Evolutionary conservation across 1,284 basidiomycete genomes (phyloP).

Genomic region (Crucibulum parvulum): DNA sequence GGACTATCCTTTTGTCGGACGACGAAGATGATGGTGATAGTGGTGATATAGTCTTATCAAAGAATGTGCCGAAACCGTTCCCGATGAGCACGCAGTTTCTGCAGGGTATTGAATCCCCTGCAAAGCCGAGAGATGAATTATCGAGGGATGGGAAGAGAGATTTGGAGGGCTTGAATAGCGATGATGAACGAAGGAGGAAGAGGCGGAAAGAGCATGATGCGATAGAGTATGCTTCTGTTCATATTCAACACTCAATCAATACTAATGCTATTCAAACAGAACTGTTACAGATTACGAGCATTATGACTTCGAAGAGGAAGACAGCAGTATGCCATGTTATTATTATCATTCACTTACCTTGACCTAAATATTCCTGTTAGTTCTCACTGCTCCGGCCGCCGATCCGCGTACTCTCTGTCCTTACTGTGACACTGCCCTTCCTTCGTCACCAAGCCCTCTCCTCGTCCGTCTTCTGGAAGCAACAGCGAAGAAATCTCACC

Average conservation of each 20-base stretch:
- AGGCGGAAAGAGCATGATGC: slow-evolving; percentile 38
- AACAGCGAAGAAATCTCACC: slow-evolving; percentile 56
- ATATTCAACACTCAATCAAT: neutral
- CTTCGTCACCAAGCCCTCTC: slow-evolving; percentile 63
- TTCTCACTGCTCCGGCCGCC: slow-evolving; percentile 12
- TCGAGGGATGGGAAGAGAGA: slow-evolving; percentile 39
- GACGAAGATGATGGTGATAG: slow-evolving; percentile 2
- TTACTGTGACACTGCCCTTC: slow-evolving; percentile 77
- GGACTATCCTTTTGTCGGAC: neutral
- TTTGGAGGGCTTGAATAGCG: slow-evolving; percentile 38
- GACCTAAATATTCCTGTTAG: no score
- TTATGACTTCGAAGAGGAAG: neutral
- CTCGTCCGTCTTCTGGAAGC: slow-evolving; percentile 60
- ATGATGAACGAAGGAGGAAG: slow-evolving; percentile 29
- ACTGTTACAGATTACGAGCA: neutral
- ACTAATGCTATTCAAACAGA: neutral
- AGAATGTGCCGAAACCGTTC: slow-evolving; percentile 43
- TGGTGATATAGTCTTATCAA: neutral
- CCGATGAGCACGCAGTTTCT: slow-evolving; percentile 58
- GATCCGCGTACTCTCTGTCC: slow-evolving; percentile 78
- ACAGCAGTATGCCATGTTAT: neutral
- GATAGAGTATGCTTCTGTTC: slow-evolving; percentile 12
- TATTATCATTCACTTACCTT: no score
- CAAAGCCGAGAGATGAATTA: slow-evolving; percentile 14
- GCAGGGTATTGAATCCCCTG: neutral